Evolutionary conservation across 139 green algal species (phyloP).

Genomic region (Chlamydomonas sp.): DNA sequence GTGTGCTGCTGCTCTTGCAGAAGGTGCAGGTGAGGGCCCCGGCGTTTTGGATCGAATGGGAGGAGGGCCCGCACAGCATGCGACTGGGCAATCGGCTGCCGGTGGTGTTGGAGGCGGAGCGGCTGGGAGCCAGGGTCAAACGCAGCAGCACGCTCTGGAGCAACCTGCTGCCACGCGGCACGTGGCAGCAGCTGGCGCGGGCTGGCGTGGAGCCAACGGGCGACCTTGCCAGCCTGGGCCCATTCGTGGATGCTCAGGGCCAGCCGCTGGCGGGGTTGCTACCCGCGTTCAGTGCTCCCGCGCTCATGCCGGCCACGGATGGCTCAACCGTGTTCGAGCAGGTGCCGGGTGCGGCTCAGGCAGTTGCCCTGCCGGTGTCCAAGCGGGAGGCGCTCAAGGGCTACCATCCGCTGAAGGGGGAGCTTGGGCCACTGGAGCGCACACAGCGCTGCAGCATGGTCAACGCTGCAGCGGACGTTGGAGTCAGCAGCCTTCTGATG

Average conservation of each 20-base stretch:
- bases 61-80: background rate
- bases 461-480: too few species aligned
- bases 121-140: background rate
- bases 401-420: too few species aligned
- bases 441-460: too few species aligned
- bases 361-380: too few species aligned
- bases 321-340: too few species aligned
- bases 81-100: too few species aligned
- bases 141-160: background rate
- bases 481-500: too few species aligned
- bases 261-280: background rate
- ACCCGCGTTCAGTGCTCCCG: background rate
- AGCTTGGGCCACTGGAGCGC: too few species aligned
- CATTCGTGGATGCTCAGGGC: background rate
- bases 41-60: slow-evolving; percentile 6
- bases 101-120: background rate
- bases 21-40: background rate
- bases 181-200: background rate
- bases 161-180: background rate
- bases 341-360: too few species aligned
- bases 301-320: background rate
- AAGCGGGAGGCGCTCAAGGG: too few species aligned
- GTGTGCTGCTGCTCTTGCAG: slow-evolving; percentile 17
- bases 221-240: background rate
- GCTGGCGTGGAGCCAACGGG: background rate